Evolutionary conservation across 164 flowering plant species (phyloP).

Genomic region (Tinospora cordifolia): DNA sequence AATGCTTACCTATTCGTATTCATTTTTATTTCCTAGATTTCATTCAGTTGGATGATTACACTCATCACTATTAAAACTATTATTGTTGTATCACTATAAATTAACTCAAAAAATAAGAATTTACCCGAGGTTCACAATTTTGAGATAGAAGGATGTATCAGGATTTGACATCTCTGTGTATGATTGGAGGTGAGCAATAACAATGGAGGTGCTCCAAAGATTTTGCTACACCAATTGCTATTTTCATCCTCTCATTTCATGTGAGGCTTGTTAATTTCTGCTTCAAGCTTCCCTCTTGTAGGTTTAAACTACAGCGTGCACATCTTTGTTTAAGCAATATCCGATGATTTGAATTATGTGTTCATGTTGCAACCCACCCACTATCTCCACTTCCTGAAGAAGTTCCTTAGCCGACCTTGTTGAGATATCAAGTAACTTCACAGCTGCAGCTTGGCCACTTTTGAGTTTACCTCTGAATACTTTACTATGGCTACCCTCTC

Average conservation of each 20-base stretch:
- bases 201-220: constrained; percentile 39
- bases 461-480: constrained; percentile 29
- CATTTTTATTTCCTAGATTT: too few species aligned
- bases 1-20: too few species aligned
- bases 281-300: constrained; percentile 25
- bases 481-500: constrained; percentile 26
- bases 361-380: constrained; percentile 30
- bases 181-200: constrained; percentile 34
- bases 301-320: constrained; percentile 34
- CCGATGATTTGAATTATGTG: constrained; percentile 34
- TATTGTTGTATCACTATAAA: background rate
- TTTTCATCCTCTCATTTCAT: constrained; percentile 34
- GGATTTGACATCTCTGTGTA: constrained; percentile 39
- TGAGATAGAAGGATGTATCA: constrained; percentile 38
- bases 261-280: constrained; percentile 21
- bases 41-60: too few species aligned
- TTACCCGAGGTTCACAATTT: constrained; percentile 33
- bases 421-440: constrained; percentile 28
- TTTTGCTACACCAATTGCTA: constrained; percentile 42
- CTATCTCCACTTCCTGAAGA: constrained; percentile 32
- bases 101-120: background rate
- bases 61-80: too few species aligned
- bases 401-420: constrained; percentile 21
- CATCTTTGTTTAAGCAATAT: constrained; percentile 26
- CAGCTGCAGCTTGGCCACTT: constrained; percentile 30